These are phyloP conservation scores for Metarhizium album DNA, from an alignment of 2,329 filamentous ascomycete species.

Conservation along the genomic window DNA sequence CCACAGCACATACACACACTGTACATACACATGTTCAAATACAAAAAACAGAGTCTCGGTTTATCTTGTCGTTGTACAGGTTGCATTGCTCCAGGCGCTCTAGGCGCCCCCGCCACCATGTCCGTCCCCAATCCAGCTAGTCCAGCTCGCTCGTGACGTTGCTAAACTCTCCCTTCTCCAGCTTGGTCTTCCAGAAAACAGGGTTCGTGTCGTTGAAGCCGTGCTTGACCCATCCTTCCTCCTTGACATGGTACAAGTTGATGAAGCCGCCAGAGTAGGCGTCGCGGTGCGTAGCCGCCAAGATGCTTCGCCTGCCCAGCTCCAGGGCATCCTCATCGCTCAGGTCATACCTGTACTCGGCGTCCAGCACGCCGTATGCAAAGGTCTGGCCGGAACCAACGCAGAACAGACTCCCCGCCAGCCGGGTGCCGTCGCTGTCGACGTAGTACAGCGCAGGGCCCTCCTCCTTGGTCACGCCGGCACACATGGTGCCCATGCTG, in stretches of 20 bases:
- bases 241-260: constrained; percentile 98
- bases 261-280: constrained; percentile 98
- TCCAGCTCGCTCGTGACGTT: constrained; percentile 76
- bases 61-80: constrained; percentile 6
- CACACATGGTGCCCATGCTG: constrained; percentile 99
- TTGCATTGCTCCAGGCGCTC: not conserved
- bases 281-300: constrained; percentile 92
- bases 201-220: constrained; percentile 97
- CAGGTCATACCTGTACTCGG: constrained; percentile 87
- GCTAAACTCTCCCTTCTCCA: constrained; percentile 96
- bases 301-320: constrained; percentile 81
- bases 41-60: not conserved
- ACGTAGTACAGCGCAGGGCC: constrained; percentile 98
- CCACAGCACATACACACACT: too few species aligned
- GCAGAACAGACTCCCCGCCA: constrained; percentile 93
- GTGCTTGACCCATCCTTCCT: constrained; percentile 97
- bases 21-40: not conserved
- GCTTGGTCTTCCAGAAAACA: constrained; percentile 99
- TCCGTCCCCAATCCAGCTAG: constrained; percentile 3
- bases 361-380: constrained; percentile 94
- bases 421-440: constrained; percentile 81
- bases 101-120: not conserved
- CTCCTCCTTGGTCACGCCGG: constrained; percentile 89
- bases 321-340: constrained; percentile 80
- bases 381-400: constrained; percentile 98